These are phyloP conservation scores for Ascochyta viciae-villosae DNA, from an alignment of 2,329 filamentous ascomycete genomes.

Conservation along the genomic window DNA sequence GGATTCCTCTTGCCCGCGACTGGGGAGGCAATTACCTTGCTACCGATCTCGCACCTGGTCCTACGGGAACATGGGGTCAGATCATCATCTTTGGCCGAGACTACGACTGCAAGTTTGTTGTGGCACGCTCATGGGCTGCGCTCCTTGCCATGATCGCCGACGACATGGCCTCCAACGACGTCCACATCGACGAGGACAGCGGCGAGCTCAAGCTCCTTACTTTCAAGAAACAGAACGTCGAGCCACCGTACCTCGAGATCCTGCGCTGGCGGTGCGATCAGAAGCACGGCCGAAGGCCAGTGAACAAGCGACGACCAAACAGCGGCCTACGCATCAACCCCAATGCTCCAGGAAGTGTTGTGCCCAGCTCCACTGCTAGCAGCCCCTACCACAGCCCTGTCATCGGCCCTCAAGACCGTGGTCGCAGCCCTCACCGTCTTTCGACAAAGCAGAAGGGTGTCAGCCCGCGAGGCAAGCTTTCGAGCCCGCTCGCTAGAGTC, in stretches of 20 bases:
- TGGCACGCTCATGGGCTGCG: conserved; percentile 88
- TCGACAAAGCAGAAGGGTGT: conserved; percentile 64
- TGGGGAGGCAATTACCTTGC: conserved; percentile 99
- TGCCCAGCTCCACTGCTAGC: conserved; percentile 57
- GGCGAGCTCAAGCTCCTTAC: conserved; percentile 90
- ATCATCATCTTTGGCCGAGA: conserved; percentile 96
- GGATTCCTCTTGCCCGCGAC: conserved; percentile 95
- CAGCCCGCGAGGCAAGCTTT: conserved; percentile 70
- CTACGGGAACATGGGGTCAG: conserved; percentile 91
- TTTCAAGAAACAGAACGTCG: conserved; percentile 80
- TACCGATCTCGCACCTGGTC: conserved; percentile 89
- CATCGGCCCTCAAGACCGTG: conserved; percentile 65
- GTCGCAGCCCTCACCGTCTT: conserved; percentile 74
- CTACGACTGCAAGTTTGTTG: conserved; percentile 98
- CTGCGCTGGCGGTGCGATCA: conserved; percentile 94
- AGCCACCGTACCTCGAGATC: conserved; percentile 93
- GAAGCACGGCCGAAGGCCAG: conserved; percentile 75
- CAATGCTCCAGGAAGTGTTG: conserved; percentile 53
- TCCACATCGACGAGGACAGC: conserved; percentile 89
- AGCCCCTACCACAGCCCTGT: conserved; percentile 71
- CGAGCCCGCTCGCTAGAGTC: conserved; percentile 76
- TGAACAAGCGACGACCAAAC: conserved; percentile 53
- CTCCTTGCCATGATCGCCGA: conserved; percentile 89
- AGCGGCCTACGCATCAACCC: conserved; percentile 62
- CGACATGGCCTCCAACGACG: conserved; percentile 89